Conservation (phyloP, 2,329 filamentous ascomycete species). For the Intubia oerlemansii region DNA sequence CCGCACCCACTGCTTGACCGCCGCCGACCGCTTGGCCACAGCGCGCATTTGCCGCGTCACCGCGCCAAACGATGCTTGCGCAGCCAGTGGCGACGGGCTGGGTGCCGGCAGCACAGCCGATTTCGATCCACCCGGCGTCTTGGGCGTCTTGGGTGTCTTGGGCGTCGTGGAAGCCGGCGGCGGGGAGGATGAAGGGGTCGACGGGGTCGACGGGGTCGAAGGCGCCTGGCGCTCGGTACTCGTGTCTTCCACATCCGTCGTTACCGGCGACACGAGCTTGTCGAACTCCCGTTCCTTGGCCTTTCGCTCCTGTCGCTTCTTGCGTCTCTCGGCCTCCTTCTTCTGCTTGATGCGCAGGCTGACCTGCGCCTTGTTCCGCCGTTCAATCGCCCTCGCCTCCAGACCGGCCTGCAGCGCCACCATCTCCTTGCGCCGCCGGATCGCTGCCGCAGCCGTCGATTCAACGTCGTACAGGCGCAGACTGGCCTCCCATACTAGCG, state of each 20-base stretch:
- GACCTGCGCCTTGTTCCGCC: not conserved
- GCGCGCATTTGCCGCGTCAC: constrained; percentile 65
- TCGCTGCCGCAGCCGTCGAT: constrained; percentile 18
- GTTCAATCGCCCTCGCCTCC: not conserved
- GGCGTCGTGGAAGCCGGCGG: no score
- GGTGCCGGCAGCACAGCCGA: not conserved
- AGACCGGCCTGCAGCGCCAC: constrained; percentile 19
- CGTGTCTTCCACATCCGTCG: not conserved
- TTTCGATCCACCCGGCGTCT: no score
- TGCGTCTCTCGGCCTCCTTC: no score
- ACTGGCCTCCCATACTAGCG: constrained; percentile 59
- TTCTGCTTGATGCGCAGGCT: no score
- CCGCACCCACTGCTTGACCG: constrained; percentile 60
- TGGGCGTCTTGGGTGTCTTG: no score
- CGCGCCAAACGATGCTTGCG: constrained; percentile 17
- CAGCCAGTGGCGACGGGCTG: not conserved
- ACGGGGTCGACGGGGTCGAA: no score
- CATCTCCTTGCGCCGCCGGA: constrained; percentile 20
- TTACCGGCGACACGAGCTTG: not conserved
- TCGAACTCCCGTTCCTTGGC: not conserved
- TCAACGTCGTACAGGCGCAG: constrained; percentile 28
- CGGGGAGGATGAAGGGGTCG: no score
- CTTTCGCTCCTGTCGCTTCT: no score
- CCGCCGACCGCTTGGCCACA: constrained; percentile 59
- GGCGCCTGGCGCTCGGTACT: no score